Base-by-base conservation (phyloP, 371 early-diverging fungal species). In the Catenaria anguillulae region DNA sequence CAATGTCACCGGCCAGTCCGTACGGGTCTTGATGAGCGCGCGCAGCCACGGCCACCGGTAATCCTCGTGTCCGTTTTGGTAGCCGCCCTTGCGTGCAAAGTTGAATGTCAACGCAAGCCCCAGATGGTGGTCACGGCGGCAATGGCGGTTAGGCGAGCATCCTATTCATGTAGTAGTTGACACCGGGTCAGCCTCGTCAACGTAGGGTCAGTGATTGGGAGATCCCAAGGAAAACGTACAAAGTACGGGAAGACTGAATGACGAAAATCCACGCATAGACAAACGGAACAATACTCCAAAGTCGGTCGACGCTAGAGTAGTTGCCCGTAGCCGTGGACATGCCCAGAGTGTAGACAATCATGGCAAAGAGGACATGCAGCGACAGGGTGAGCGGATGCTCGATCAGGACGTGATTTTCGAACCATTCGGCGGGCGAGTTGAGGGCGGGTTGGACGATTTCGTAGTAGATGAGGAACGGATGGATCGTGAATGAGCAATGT, bases 61-160 rank as follows among this genome's bases (percentile, higher is more conserved):
- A 63, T 92, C 94, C 67, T 93, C 84, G 0, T 76, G 76, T 5
- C 73, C 69, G 61, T 72, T 66, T n/a, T 69, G 70, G 68, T 87
- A 92, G 0, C 91, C 90, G 0, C 90, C 92, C 61, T 87, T 84
- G 29, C 85, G 75, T 60, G 68, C 63, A 50, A 89, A 89, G 71
- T 90, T 92, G 67, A 74, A 87, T 0, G 89, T 88, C 54, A 92
- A 71, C 92, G 80, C 4, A 68, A 33, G 1, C 88, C 86, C 94
- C 94, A 94, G n/a, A 81, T 43, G 0, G 76, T 65, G 23, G 84
- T 79, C 19, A 88, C 63, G 12, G 71, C 46, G 26, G 77, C 61
- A 33, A 78, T 75, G 33, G 76, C 64, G 33, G 78, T 59, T 19
- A 80, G 67, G n/a, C 84, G 74, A 29, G 74, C 72, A 65, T 79